phyloP scores from a whole-genome alignment of 2,329 filamentous ascomycete species.

The Xylariaceae sp. region DNA sequence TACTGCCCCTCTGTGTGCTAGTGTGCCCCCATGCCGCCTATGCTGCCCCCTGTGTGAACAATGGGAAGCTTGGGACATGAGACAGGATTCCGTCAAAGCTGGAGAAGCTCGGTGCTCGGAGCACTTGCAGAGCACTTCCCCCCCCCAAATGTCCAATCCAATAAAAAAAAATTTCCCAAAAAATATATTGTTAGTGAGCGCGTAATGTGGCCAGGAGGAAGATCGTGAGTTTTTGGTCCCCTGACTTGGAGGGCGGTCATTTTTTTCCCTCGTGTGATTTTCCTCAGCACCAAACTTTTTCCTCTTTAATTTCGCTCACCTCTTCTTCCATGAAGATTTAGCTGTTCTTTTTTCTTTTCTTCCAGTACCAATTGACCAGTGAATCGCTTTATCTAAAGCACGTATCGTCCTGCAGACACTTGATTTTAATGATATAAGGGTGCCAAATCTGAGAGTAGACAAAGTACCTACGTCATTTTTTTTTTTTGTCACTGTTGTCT shows the following conservation, averaged over 20 bases:
- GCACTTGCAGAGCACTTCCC: neutral
- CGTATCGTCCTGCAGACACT: slow-evolving; percentile 10
- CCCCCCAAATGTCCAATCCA: too few species aligned
- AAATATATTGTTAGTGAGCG: slow-evolving; percentile 23
- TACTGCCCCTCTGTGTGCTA: neutral
- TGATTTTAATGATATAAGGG: slow-evolving; percentile 20
- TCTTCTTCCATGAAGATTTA: slow-evolving; percentile 3
- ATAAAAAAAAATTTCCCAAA: neutral
- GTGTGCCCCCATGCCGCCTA: too few species aligned
- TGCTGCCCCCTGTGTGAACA: too few species aligned
- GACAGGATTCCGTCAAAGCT: neutral
- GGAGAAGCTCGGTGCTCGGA: neutral
- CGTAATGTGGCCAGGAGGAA: slow-evolving; percentile 13
- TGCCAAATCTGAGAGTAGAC: slow-evolving; percentile 16
- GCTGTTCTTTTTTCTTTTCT: slow-evolving; percentile 11
- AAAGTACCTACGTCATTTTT: slow-evolving; percentile 29
- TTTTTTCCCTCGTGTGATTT: slow-evolving; percentile 23
- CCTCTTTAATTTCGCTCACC: slow-evolving; percentile 4
- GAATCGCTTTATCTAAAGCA: slow-evolving; percentile 7
- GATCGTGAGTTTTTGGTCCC: slow-evolving; percentile 32
- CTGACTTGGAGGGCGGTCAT: slow-evolving; percentile 28
- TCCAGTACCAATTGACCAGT: slow-evolving; percentile 10
- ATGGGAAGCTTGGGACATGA: too few species aligned
- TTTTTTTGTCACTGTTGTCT: slow-evolving; percentile 13
- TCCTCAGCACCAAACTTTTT: slow-evolving; percentile 12